Base-by-base conservation (phyloP, 1,284 basidiomycete species). In the Malassezia restricta region DNA sequence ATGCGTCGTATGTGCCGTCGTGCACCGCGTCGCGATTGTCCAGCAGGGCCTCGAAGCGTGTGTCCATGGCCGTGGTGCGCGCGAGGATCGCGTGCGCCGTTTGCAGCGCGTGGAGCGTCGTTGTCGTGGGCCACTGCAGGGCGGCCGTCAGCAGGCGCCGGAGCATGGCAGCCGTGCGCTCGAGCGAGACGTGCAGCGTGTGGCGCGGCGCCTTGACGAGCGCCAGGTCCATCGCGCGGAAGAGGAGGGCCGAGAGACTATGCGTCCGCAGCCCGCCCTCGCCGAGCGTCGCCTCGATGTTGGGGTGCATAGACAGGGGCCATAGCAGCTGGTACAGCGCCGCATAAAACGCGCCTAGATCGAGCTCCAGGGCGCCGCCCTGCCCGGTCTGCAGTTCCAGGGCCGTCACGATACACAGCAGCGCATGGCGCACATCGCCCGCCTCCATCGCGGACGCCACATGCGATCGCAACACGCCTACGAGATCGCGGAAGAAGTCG, bases 331-430 rank as follows among this genome's bases (percentile, higher is more conserved):
- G 76, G 75, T 88, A 90, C 12, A 90, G 77, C 39, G 81, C 79
- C 49, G 81, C 81, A 67, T 90, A 80, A 71, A 98, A 91, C 66
- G 94, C 92, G 62, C 78, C 80, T 44, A 98, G 78, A 77, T 98
- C 94, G 67, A 99, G 86, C 67, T 92, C 91, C 63, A 99, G 80
- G 20, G 91, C 86, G 77, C 98, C 92, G 82, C 90, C 91, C 81
- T 99, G 94, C 9, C 92, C 94, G 14, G 85, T 85, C 40, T 98
- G 81, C 45, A 99, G 81, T 71, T 98, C 91, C 65, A 96, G 94
- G 5, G 91, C 92, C 31, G 94, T 94, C 53, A 87, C 83, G 63
- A 98, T 87, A 67, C 88, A 94, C 49, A 86, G 76, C 57, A 98
- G 78, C 8, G 63, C 66, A 82, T 82, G 66, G 81, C 82, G 58